Evolutionary conservation across 2,329 filamentous ascomycete species (phyloP), one percentile per base, ranked within the genome.

Genomic region (Colletotrichum musae): DNA sequence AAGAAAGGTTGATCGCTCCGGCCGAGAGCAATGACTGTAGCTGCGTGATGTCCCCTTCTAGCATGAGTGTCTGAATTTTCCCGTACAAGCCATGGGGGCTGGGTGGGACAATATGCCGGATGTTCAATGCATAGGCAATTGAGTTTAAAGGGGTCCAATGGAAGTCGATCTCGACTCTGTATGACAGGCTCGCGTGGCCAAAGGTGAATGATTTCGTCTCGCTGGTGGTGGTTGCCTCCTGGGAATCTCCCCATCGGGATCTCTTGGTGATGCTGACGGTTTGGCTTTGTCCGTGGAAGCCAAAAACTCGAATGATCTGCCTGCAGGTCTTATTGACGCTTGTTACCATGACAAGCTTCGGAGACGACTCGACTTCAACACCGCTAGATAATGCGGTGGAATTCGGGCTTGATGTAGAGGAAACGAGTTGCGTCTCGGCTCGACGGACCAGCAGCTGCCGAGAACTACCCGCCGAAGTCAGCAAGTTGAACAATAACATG

Each of bases 161-260:
- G 26, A 39, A 57, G 4, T 48, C 12, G 0, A 67, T 2, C 15
- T 62, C 58, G 12, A 67, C 28, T 10, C 32, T 28, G 43, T 67
- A 67, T 5, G 64, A 41, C 24, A 56, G 9, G 1, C 36, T 18
- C 7, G 36, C 15, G 43, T 48, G n/a, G 4, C 58, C 64, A n/a
- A 67, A 43, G 2, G 45, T 9, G 28, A 39, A 41, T 24, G 26
- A 18, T 10, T 59, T 15, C 45, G n/a, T 50, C 18, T 18, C n/a
- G 21, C 16, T 50, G 18, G 18, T 56, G 10, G 26, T 47, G 1
- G 18, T 15, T 24, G 50, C 56, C 50, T 16, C 0, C 6, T 36
- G 15, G 7, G 13, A 12, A 12, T 43, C n/a, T 1, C 12, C 32
- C 26, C 13, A 26, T 15, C 39, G 39, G 21, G 24, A 39, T 24